Evolutionary conservation across 2,329 filamentous ascomycete species (phyloP).

Genomic region (Colletotrichum sp.): DNA sequence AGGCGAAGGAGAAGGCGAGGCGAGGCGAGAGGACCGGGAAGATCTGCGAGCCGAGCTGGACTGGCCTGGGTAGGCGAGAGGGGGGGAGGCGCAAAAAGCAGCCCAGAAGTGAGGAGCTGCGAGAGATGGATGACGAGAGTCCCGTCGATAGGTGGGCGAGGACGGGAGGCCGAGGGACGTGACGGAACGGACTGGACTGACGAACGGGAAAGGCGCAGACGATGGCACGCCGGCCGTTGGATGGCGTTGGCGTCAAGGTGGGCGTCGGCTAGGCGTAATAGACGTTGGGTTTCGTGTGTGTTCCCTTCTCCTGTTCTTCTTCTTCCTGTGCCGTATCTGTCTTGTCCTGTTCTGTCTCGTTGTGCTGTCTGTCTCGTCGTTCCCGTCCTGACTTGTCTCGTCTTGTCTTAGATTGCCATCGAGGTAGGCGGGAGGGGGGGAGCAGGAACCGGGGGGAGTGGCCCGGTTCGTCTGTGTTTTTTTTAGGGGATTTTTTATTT

Average conservation of each 20-base stretch:
- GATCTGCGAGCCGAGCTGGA: neutral
- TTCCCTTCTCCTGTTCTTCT: neutral
- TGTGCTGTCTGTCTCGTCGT: neutral
- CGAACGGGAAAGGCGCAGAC: conserved; percentile 6
- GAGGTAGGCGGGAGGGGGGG: neutral
- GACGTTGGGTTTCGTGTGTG: neutral
- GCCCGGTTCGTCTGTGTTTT: neutral
- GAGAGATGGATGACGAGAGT: neutral
- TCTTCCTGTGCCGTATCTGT: neutral
- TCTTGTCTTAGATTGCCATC: conserved; percentile 8
- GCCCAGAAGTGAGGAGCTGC: neutral
- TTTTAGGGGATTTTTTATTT: neutral
- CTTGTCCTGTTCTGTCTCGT: neutral
- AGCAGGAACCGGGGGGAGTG: neutral
- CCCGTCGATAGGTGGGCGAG: neutral
- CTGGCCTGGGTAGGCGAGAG: neutral
- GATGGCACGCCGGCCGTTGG: neutral
- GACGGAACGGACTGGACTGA: neutral
- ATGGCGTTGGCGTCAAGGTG: neutral
- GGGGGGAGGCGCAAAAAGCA: neutral
- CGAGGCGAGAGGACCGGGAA: neutral
- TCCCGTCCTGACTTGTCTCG: neutral
- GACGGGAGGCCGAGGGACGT: neutral
- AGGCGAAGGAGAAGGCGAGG: neutral
- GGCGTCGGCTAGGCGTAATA: neutral